Conservation (phyloP, 2,329 filamentous ascomycete species). For the Penicillium sp. region DNA sequence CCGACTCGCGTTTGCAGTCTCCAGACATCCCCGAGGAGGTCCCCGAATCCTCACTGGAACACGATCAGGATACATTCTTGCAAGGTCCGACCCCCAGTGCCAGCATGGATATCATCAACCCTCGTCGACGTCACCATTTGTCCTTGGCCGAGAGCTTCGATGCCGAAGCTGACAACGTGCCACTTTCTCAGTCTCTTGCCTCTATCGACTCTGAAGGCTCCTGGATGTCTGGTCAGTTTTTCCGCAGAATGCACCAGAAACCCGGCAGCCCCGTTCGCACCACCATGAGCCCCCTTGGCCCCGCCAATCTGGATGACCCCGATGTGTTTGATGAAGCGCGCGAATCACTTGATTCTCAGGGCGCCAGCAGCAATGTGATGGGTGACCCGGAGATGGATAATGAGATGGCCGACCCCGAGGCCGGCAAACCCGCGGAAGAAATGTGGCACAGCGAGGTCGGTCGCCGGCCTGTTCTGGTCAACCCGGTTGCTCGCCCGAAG, state of each 20-base stretch:
- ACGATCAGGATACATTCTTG: constrained; percentile 21
- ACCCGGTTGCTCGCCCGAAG: constrained; percentile 57
- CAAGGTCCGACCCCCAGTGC: constrained; percentile 27
- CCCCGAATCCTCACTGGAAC: constrained; percentile 22
- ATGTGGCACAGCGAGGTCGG: constrained; percentile 55
- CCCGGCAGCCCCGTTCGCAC: constrained; percentile 37
- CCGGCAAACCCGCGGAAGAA: constrained; percentile 40
- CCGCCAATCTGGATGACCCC: constrained; percentile 44
- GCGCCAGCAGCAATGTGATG: constrained; percentile 48
- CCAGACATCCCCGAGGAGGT: constrained; percentile 60
- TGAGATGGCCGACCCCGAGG: constrained; percentile 20
- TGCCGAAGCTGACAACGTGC: constrained; percentile 48
- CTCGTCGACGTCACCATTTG: constrained; percentile 29
- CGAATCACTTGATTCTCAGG: constrained; percentile 22
- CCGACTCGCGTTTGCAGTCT: constrained; percentile 77
- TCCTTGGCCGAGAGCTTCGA: constrained; percentile 51
- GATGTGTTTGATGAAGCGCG: constrained; percentile 46
- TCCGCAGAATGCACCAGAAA: constrained; percentile 51
- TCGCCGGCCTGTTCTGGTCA: constrained; percentile 65
- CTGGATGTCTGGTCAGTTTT: constrained; percentile 80
- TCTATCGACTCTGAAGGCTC: constrained; percentile 95
- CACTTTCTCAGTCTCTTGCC: constrained; percentile 78
- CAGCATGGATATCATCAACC: constrained; percentile 31
- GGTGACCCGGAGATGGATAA: constrained; percentile 56
- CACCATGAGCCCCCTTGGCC: constrained; percentile 44